Evolutionary conservation across 2,329 filamentous ascomycete species (phyloP).

Genomic region (Pseudogymnoascus destructans): DNA sequence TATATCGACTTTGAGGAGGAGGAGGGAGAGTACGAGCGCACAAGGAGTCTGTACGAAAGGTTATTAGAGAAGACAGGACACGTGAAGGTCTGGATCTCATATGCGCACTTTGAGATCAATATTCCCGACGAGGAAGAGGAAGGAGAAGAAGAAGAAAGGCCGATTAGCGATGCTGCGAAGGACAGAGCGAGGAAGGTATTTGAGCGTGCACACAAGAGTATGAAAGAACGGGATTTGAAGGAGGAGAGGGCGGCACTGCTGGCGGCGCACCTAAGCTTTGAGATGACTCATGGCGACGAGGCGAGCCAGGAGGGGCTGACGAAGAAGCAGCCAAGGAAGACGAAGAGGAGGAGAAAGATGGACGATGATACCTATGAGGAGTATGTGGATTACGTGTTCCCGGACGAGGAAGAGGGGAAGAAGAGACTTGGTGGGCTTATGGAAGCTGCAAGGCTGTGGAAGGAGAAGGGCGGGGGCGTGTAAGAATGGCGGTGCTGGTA

Average conservation of each 20-base stretch:
- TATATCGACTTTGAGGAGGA: constrained; percentile 99
- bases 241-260: constrained; percentile 87
- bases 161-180: constrained; percentile 74
- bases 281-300: constrained; percentile 64
- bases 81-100: constrained; percentile 98
- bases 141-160: constrained; percentile 43
- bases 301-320: constrained; percentile 72
- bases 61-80: constrained; percentile 91
- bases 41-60: constrained; percentile 74
- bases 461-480: background rate
- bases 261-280: constrained; percentile 85
- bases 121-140: constrained; percentile 58
- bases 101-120: constrained; percentile 96
- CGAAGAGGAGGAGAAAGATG: constrained; percentile 82
- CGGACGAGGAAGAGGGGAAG: constrained; percentile 35
- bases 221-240: constrained; percentile 83
- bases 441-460: constrained; percentile 5
- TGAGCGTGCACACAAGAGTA: constrained; percentile 67
- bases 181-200: constrained; percentile 70
- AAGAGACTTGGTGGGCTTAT: background rate
- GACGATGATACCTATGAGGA: constrained; percentile 93
- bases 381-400: constrained; percentile 95
- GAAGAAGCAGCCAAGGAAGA: constrained; percentile 83
- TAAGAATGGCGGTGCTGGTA: constrained; percentile 13
- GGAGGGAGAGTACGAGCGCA: constrained; percentile 77